Evolutionary conservation across 768 basidiomycete genomes (phyloP).

Genomic region (Candolleomyces efflorescens): DNA sequence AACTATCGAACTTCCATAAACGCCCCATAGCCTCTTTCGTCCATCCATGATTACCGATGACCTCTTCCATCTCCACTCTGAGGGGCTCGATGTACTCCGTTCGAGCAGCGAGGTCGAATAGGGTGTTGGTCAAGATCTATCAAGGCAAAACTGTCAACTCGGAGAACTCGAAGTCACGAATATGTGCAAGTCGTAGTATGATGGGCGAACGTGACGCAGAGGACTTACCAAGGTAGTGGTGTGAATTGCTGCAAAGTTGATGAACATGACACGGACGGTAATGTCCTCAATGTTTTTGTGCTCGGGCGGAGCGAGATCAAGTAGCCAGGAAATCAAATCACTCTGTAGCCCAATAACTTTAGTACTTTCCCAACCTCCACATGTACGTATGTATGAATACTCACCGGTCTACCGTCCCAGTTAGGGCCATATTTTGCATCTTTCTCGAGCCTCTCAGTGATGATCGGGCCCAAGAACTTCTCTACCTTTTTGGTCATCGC

Average conservation of each 20-base stretch:
- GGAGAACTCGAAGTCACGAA: not conserved
- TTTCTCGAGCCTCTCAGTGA: slow-evolving; percentile 6
- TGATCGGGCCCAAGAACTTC: slow-evolving; percentile 12
- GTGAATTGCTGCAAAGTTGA: slow-evolving; percentile 39
- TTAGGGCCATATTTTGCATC: slow-evolving; percentile 6
- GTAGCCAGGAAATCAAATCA: slow-evolving; percentile 40
- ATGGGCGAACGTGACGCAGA: not conserved
- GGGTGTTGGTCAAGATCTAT: slow-evolving; percentile 29
- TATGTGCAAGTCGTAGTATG: not conserved
- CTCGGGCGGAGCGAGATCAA: slow-evolving; percentile 28
- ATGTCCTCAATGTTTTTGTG: slow-evolving; percentile 21
- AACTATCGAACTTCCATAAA: slow-evolving; percentile 40
- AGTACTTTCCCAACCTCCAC: too few species aligned
- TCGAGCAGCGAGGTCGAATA: slow-evolving; percentile 31
- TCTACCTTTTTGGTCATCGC: not conserved
- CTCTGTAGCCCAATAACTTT: slow-evolving; percentile 28
- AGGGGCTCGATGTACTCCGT: slow-evolving; percentile 29
- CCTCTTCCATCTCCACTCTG: slow-evolving; percentile 36
- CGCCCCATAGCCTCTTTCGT: slow-evolving; percentile 28
- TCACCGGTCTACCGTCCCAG: slow-evolving; percentile 9
- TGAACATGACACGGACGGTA: slow-evolving; percentile 22
- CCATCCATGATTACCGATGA: slow-evolving; percentile 29
- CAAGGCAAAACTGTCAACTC: not conserved
- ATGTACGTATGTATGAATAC: too few species aligned
- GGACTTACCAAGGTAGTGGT: slow-evolving; percentile 32